A percentile compares a stretch with the other conserved stretches of the same genome.
These are phyloP conservation scores for Flaveria brownii DNA, from an alignment of 129 eudicot species.

Conservation along the genomic window DNA sequence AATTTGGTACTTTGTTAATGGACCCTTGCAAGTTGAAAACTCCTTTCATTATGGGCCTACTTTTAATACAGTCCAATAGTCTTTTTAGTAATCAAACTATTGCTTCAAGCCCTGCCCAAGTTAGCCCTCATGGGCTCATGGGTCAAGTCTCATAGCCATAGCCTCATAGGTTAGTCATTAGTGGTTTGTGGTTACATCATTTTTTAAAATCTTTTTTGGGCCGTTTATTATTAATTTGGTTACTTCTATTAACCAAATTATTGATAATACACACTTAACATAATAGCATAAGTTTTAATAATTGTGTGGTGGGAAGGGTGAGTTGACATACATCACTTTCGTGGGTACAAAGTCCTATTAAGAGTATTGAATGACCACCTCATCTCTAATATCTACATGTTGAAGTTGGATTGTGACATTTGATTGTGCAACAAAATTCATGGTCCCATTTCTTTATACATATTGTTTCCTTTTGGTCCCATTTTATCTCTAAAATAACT, in stretches of 20 bases:
- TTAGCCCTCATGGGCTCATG: too few relatives aligned
- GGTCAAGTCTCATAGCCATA: background rate
- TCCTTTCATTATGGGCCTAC: background rate
- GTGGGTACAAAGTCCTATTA: conserved; percentile 35
- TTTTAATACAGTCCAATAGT: background rate
- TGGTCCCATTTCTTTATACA: conserved; percentile 41
- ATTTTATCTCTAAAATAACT: conserved; percentile 31
- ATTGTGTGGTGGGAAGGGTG: conserved; percentile 21
- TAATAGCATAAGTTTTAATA: background rate
- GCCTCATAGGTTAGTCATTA: background rate
- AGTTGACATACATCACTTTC: conserved; percentile 39
- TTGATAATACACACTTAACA: background rate
- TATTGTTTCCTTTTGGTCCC: conserved; percentile 38
- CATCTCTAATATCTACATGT: conserved; percentile 48
- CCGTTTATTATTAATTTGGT: background rate
- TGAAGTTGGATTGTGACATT: conserved; percentile 42
- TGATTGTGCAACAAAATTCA: conserved; percentile 38
- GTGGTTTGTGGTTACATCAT: too few relatives aligned
- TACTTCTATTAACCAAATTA: background rate
- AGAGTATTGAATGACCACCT: conserved; percentile 44
- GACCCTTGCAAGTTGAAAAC: background rate
- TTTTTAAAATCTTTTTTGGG: background rate
- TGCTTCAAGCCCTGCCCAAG: background rate
- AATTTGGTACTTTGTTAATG: background rate
- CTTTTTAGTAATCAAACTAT: background rate